Evolutionary conservation across 768 basidiomycete species (phyloP), one percentile per base, ranked within the genome.

Genomic region (Pulveroboletus sp.): DNA sequence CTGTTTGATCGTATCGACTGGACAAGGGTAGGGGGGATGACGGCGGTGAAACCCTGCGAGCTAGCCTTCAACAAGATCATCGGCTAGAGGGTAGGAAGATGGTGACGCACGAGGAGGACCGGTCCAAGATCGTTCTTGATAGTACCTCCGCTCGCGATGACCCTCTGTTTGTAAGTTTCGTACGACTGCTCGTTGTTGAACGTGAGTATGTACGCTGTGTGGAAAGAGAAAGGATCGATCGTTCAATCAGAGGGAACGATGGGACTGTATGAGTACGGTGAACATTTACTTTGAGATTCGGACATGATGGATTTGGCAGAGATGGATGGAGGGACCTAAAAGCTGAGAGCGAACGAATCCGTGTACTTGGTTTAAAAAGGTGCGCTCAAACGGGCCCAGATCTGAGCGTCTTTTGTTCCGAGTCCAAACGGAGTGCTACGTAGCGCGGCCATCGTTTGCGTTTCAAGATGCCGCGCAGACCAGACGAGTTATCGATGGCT

Each of bases 1-100:
- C 4, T 36, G 0, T 14, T 14, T 14, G 43, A 13, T 8, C 0
- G 2, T 2, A 62, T 40, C 21, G 13, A 10, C 5, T 26, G 0
- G 24, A 47, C 45, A 13, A 53, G 1, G 14, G 18, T 1, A 0
- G 10, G 11, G 5, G 63, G 48, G 4, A 63, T 51, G 38, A 9
- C 13, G n/a, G 57, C 63, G 1, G 50, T 40, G 53, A 63, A 62
- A 17, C 55, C 50, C 62, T 65, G 18, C 8, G 42, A 11, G 30
- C 15, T 17, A 6, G 4, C 5, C 1, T 33, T 44, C 14, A 43
- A 26, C 14, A 41, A 26, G 15, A 40, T 39, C 27, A 8, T 28
- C 21, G 10, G 35, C 4, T 31, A 7, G 11, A 24, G 6, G 21
- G 47, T 2, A 31, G 5, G 42, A 35, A 3, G 5, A 41, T 6